Evolutionary conservation across 768 basidiomycete genomes (phyloP).

Genomic region (Suillus subaureus): DNA sequence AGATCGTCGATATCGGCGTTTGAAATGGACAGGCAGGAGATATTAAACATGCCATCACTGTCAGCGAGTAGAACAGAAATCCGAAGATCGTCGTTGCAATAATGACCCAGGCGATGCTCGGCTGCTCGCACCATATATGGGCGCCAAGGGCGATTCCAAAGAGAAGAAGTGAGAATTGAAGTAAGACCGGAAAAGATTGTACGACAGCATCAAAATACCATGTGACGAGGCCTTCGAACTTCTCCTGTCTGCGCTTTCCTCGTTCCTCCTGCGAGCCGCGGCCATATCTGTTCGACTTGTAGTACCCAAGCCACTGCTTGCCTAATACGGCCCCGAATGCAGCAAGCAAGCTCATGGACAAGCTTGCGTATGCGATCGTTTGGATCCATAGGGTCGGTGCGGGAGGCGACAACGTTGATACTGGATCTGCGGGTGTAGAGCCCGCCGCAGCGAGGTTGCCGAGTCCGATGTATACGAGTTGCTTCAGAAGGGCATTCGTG

Average conservation of each 20-base stretch:
- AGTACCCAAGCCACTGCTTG: conserved; percentile 20
- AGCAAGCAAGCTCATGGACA: conserved; percentile 16
- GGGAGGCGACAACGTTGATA: background rate
- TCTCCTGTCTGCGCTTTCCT: conserved; percentile 11
- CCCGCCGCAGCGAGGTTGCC: conserved; percentile 7
- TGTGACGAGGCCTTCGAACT: conserved; percentile 12
- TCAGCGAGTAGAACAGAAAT: conserved; percentile 3
- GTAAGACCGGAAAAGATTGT: conserved; percentile 12
- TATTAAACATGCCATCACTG: conserved; percentile 6
- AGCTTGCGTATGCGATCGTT: conserved; percentile 14
- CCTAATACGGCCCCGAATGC: conserved; percentile 18
- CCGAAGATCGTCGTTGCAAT: background rate
- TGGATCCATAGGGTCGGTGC: background rate
- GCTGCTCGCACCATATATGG: background rate
- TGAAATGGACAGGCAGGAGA: conserved; percentile 5
- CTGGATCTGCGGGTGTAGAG: background rate
- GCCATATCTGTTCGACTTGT: background rate
- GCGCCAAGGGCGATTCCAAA: conserved; percentile 15
- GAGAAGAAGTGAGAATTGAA: conserved; percentile 15
- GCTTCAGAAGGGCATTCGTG: conserved; percentile 15
- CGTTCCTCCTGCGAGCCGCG: conserved; percentile 15
- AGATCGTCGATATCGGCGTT: conserved; percentile 1
- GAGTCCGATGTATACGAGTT: conserved; percentile 10
- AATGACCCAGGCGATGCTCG: conserved; percentile 3
- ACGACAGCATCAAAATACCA: conserved; percentile 18